Percentiles rank a stretch among this genome's conserved stretches.
phyloP scores from a whole-genome alignment of 108 stramenopile species.

The Cylindrotheca fusiformis region DNA sequence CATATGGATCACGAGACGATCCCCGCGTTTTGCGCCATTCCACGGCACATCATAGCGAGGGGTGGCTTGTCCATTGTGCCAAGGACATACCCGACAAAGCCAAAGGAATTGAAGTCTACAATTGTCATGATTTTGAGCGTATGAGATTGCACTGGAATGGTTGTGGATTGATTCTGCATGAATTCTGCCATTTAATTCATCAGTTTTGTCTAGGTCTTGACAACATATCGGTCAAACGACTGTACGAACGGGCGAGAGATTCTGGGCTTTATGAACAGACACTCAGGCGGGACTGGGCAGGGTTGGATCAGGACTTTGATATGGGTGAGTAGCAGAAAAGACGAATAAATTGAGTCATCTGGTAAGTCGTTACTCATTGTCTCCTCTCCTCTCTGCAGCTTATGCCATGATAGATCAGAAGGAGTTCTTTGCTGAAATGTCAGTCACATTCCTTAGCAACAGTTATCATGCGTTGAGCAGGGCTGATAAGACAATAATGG shows the following conservation, averaged over 20 bases:
- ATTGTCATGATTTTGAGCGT: conserved; percentile 55
- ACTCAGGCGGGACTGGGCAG: conserved; percentile 80
- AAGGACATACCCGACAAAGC: conserved; percentile 66
- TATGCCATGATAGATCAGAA: conserved; percentile 79
- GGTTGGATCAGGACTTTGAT: conserved; percentile 48
- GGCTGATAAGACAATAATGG: conserved; percentile 37
- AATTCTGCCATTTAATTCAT: conserved; percentile 83
- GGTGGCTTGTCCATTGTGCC: conserved; percentile 68
- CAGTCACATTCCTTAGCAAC: conserved; percentile 67
- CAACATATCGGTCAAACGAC: conserved; percentile 35
- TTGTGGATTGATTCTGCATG: conserved; percentile 77
- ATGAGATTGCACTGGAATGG: conserved; percentile 86
- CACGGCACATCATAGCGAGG: conserved; percentile 70
- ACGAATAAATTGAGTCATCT: not conserved
- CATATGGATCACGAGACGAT: conserved; percentile 50
- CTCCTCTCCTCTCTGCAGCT: conserved; percentile 11
- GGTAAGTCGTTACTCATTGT: too few relatives aligned
- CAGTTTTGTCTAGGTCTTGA: conserved; percentile 69
- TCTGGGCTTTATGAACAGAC: conserved; percentile 57
- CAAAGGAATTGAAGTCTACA: conserved; percentile 76
- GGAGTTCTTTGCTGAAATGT: conserved; percentile 85
- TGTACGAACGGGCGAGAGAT: conserved; percentile 37
- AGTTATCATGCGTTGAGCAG: conserved; percentile 57
- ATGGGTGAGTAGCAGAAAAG: conserved; percentile 34
- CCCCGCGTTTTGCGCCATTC: conserved; percentile 58